Evolutionary conservation across 192 early-diverging fungal genomes (phyloP), one percentile per base, ranked within the genome.

Genomic region (Tieghemiomyces parasiticus): DNA sequence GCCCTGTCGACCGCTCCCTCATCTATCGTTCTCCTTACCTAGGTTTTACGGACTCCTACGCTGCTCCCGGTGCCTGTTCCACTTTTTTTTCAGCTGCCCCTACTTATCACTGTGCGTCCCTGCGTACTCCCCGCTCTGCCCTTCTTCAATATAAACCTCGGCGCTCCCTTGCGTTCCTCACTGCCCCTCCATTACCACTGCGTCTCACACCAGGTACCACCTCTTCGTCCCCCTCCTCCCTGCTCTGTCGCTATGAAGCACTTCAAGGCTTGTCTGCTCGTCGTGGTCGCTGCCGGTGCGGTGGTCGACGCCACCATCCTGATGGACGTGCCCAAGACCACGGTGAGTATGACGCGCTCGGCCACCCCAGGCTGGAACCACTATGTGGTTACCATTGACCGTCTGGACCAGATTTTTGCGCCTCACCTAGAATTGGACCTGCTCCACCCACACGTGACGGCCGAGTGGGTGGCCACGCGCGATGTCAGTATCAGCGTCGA

Each of bases 381-480:
- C 49, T 50, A 50, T 25, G 13, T 50, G 24, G 49, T 50, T 20
- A 26, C n/a, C 49, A 26, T 50, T 50, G 26, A 20, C 49, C 49
- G 49, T 26, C 12, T 26, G 22, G 49, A 50, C 22, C 12, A 50
- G 26, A 50, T 50, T 28, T 50, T 25, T 26, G 20, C 49, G 24
- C 49, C 49, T 25, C 49, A 50, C 10, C 22, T 50, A 10, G 26
- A 22, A 4, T 26, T 50, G 49, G 49, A 26, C 26, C 49, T 50
- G 10, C 26, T 50, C 24, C 26, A 13, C 49, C 49, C 49, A 10
- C 24, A 10, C 2, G 24, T 50, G 1, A 25, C 49, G 22, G 49
- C 26, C 2, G 49, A 50, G 22, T 50, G 49, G 49, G 24, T 50
- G 22, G 49, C 49, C 49, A 50, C 49, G 12, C 49, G 49, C 26